phyloP scores from a whole-genome alignment of 2,329 filamentous ascomycete genomes.

The Xylariaceae sp. region DNA sequence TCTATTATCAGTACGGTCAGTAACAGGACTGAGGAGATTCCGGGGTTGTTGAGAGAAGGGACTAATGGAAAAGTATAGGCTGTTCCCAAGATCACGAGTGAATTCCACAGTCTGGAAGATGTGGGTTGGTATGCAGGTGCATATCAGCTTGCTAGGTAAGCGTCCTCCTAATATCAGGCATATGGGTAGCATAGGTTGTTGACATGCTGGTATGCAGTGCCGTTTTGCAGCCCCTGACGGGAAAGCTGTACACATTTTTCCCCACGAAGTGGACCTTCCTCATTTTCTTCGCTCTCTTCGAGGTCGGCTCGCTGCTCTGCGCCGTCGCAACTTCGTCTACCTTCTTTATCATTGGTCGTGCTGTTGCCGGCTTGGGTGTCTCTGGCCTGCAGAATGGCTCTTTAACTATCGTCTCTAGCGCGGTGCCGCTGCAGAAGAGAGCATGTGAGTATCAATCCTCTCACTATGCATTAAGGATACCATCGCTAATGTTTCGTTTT shows the following conservation, averaged over 20 bases:
- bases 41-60: background rate
- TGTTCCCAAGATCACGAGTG: slow-evolving; percentile 45
- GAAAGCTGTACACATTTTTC: slow-evolving; percentile 46
- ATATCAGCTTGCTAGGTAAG: slow-evolving; percentile 43
- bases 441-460: slow-evolving; percentile 28
- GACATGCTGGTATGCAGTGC: slow-evolving; percentile 32
- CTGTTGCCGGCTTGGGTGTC: slow-evolving; percentile 48
- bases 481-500: slow-evolving; percentile 1
- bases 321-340: slow-evolving; percentile 42
- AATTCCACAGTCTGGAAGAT: slow-evolving; percentile 46
- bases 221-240: slow-evolving; percentile 47
- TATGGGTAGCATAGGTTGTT: background rate
- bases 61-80: slow-evolving; percentile 30
- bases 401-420: slow-evolving; percentile 45
- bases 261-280: slow-evolving; percentile 37
- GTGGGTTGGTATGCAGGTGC: slow-evolving; percentile 53
- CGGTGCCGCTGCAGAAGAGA: slow-evolving; percentile 38
- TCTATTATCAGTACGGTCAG: slow-evolving; percentile 49
- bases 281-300: slow-evolving; percentile 45
- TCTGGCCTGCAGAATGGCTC: slow-evolving; percentile 49
- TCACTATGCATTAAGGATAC: background rate
- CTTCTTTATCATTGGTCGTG: slow-evolving; percentile 52
- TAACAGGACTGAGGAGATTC: background rate
- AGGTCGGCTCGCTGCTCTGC: slow-evolving; percentile 52
- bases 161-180: background rate